Base-by-base conservation (phyloP, 192 early-diverging fungal species). In the Gamsiella multidivaricata region DNA sequence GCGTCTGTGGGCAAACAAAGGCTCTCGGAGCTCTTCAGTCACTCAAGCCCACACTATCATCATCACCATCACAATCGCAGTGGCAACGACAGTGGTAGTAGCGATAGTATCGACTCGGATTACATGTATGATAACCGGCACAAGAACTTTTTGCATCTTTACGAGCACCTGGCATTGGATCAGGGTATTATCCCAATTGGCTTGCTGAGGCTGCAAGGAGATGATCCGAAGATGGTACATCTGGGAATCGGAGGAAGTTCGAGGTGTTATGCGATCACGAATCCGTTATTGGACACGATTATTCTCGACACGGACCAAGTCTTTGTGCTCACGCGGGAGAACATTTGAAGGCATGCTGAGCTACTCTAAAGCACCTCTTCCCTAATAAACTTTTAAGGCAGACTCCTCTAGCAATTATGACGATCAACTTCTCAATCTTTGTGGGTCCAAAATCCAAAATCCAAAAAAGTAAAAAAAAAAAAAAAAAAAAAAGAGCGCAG, bases 251-350 rank as follows among this genome's bases (percentile, higher is more conserved):
- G 53, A 50, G 81, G 61, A 63, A 84, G 28, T 83, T 91, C 84
- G 74, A 80, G 63, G 65, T 91, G 56, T 84, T 90, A 39, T 90
- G 86, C 84, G 84, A 91, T 64, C 71, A 88, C 89, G 5, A 93
- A 93, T 70, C 91, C 91, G 18, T 64, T 88, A 25, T 58, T 87
- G 59, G 83, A 81, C 20, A 70, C 90, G 4, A 28, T 91, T 14
- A 33, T 91, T 59, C 70, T 76, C 42, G 79, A 73, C 32, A 82
- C 81, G 23, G 91, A 93, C 51, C 60, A 80, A 18, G 70, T 93
- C 17, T 93, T 91, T 75, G 84, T 88, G 18, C 51, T 90, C 33
- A 78, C 80, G 3, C 45, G 74, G 50, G 61, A 58, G 10, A 26
- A 37, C 17, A 6, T 49, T 3, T 59, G 41, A 45, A 46, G n/a